Evolutionary conservation across 805 yeast species (phyloP).

Genomic region (Pichia eremophila): DNA sequence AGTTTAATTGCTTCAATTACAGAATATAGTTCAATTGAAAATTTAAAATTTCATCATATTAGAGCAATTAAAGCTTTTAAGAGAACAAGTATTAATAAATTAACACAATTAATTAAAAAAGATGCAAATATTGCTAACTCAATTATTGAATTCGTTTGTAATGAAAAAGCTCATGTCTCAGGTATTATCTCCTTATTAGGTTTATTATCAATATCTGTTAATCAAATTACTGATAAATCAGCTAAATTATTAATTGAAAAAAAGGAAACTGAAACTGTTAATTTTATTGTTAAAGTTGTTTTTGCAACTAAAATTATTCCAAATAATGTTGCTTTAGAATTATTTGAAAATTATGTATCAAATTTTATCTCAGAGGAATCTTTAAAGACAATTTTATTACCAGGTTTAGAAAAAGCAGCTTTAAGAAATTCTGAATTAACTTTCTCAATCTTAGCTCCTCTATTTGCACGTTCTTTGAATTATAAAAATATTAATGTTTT

Average conservation of each 20-base stretch:
- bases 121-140: constrained; percentile 3
- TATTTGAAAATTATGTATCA: constrained; percentile 13
- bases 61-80: constrained; percentile 30
- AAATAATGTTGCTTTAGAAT: constrained; percentile 10
- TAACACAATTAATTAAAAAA: constrained; percentile 15
- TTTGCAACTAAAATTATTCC: constrained; percentile 25
- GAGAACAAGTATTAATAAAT: constrained; percentile 21
- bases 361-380: constrained; percentile 2
- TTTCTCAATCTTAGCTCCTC: constrained; percentile 44
- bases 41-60: constrained; percentile 30
- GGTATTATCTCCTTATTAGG: constrained; percentile 18
- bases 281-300: constrained; percentile 29
- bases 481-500: constrained; percentile 32
- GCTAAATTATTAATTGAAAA: constrained; percentile 7
- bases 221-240: not conserved
- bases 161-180: constrained; percentile 13
- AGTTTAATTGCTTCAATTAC: constrained; percentile 27
- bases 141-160: constrained; percentile 10
- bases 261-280: constrained; percentile 13
- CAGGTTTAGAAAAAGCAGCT: constrained; percentile 63
- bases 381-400: constrained; percentile 22
- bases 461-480: constrained; percentile 32
- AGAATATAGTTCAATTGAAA: constrained; percentile 13
- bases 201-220: constrained; percentile 8
- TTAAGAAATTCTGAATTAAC: constrained; percentile 72